These are phyloP conservation scores for Yarrowia bubula DNA, from an alignment of 805 yeast species.

Conservation along the genomic window DNA sequence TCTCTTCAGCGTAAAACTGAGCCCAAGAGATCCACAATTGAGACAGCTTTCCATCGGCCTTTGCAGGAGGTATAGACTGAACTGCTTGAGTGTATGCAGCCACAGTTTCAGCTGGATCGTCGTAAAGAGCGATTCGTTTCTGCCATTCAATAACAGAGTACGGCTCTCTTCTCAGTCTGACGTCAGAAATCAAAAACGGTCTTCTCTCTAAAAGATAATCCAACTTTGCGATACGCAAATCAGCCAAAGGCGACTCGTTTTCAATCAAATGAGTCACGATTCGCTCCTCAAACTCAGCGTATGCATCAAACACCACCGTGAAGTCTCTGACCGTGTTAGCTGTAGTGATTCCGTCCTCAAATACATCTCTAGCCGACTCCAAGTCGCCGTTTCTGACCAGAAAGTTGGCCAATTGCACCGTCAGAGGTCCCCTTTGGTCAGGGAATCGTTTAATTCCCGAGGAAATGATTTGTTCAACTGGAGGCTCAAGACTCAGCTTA, in stretches of 20 bases:
- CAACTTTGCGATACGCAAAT: conserved; percentile 48
- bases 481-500: conserved; percentile 27
- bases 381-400: conserved; percentile 44
- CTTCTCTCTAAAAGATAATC: conserved; percentile 59
- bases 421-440: conserved; percentile 56
- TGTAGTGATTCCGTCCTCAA: conserved; percentile 49
- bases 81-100: conserved; percentile 66
- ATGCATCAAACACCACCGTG: conserved; percentile 59
- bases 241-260: conserved; percentile 33
- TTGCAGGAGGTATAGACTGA: conserved; percentile 59
- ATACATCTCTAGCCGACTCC: conserved; percentile 44
- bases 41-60: conserved; percentile 45
- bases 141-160: conserved; percentile 70
- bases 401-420: conserved; percentile 49
- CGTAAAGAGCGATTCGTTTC: conserved; percentile 52
- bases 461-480: conserved; percentile 42
- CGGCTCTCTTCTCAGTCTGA: conserved; percentile 58
- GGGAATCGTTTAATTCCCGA: conserved; percentile 49
- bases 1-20: conserved; percentile 58
- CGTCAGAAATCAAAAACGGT: conserved; percentile 61
- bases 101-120: conserved; percentile 45
- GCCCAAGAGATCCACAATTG: conserved; percentile 73
- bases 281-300: conserved; percentile 59
- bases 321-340: conserved; percentile 61
- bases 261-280: conserved; percentile 41